Percentiles rank a stretch among this genome's conserved stretches.
phyloP scores from a whole-genome alignment of 23 red algal genomes.

The Gracilariopsis chorda region DNA sequence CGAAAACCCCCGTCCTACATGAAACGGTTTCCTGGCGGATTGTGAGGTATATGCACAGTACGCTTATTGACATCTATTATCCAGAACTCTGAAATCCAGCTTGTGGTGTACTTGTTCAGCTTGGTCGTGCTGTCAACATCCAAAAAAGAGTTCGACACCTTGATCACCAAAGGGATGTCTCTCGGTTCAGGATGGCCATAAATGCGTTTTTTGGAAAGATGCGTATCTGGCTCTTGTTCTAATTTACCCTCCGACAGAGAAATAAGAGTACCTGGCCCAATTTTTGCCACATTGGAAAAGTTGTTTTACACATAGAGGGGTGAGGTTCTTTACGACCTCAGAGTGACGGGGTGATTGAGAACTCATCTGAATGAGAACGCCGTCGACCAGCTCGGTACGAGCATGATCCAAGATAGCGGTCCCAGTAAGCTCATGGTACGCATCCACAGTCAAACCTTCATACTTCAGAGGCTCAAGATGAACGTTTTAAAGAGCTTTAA shows the following conservation, averaged over 20 bases:
- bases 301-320: not conserved
- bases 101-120: not conserved
- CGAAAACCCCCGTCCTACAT: slow-evolving; percentile 10
- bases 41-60: not conserved
- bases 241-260: slow-evolving; percentile 10
- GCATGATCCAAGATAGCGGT: not conserved
- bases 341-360: not conserved
- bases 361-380: not conserved
- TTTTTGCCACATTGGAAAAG: not conserved
- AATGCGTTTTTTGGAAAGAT: not conserved
- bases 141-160: not conserved
- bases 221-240: slow-evolving; percentile 15
- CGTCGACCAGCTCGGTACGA: not conserved
- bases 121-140: slow-evolving; percentile 13
- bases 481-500: not conserved
- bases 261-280: slow-evolving; percentile 18
- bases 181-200: not conserved
- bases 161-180: slow-evolving; percentile 8
- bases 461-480: not conserved
- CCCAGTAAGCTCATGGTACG: not conserved
- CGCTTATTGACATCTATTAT: slow-evolving; percentile 17
- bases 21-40: slow-evolving; percentile 30
- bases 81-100: slow-evolving; percentile 10
- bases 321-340: not conserved
- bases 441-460: not conserved